Conservation (phyloP, 73 alveolate species). For the Breviolum minutum region DNA sequence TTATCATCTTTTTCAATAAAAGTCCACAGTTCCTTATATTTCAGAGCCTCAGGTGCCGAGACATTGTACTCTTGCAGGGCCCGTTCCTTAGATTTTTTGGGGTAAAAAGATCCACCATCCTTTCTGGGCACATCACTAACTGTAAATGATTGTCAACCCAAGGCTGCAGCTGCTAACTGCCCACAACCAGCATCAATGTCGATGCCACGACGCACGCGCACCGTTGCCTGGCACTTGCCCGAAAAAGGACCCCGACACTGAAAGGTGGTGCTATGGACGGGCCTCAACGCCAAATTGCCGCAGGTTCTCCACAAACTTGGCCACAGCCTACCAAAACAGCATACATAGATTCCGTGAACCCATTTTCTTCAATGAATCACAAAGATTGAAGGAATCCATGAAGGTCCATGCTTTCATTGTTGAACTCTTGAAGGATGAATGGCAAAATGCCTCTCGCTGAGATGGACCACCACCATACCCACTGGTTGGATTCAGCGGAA, state of each 20-base stretch:
- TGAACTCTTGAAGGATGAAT: background rate
- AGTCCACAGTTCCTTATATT: background rate
- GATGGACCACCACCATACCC: slow-evolving; percentile 78
- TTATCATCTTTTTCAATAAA: background rate
- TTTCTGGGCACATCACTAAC: background rate
- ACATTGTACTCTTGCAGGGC: slow-evolving; percentile 5
- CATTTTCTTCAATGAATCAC: too few species aligned
- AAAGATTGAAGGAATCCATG: too few species aligned
- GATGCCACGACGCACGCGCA: slow-evolving; percentile 80
- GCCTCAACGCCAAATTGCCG: slow-evolving; percentile 80
- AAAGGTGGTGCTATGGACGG: background rate
- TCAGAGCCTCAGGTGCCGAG: background rate
- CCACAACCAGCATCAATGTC: slow-evolving; percentile 94
- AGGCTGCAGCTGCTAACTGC: slow-evolving; percentile 63
- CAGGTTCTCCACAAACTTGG: slow-evolving; percentile 55
- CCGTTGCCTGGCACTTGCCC: slow-evolving; percentile 33
- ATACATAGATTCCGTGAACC: background rate
- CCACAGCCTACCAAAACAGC: slow-evolving; percentile 26
- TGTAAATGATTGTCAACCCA: background rate
- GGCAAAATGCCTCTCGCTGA: slow-evolving; percentile 13
- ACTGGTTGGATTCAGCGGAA: slow-evolving; percentile 85
- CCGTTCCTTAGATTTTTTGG: background rate
- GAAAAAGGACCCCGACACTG: background rate
- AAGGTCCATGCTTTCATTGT: too few species aligned
- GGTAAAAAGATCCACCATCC: background rate